Evolutionary conservation across 2,329 filamentous ascomycete species (phyloP).

Genomic region (Cladosporium sp.): DNA sequence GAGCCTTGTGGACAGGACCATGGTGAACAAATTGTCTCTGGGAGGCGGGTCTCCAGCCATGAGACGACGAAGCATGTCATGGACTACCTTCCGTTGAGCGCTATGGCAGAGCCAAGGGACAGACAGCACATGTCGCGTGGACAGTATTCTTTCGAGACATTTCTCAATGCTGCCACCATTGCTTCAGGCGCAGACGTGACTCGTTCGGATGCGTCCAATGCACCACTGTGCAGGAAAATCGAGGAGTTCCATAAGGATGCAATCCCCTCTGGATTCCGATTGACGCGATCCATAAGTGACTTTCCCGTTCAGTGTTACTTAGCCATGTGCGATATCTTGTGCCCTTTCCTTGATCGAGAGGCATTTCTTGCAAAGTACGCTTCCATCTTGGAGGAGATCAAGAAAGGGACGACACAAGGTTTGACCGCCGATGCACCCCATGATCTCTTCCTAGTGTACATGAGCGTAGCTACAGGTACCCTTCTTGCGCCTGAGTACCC

Average conservation of each 20-base stretch:
- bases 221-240: background rate
- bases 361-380: background rate
- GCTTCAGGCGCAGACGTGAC: background rate
- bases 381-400: background rate
- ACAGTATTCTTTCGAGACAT: conserved; percentile 6
- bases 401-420: background rate
- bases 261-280: background rate
- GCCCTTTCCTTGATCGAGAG: conserved; percentile 1
- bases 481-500: background rate
- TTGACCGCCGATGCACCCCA: background rate
- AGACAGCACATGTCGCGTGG: conserved; percentile 2
- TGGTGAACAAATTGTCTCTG: background rate
- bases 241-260: background rate
- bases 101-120: conserved; percentile 3
- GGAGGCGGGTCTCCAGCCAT: background rate
- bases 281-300: background rate
- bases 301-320: background rate
- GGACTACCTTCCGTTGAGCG: conserved; percentile 2
- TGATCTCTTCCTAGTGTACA: background rate
- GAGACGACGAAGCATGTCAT: background rate
- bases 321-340: background rate
- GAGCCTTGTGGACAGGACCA: background rate
- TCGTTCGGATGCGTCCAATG: background rate
- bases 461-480: background rate
- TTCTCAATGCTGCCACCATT: background rate